These are phyloP conservation scores for Cichorium intybus DNA, from an alignment of 140 eudicot genomes.

Conservation along the genomic window DNA sequence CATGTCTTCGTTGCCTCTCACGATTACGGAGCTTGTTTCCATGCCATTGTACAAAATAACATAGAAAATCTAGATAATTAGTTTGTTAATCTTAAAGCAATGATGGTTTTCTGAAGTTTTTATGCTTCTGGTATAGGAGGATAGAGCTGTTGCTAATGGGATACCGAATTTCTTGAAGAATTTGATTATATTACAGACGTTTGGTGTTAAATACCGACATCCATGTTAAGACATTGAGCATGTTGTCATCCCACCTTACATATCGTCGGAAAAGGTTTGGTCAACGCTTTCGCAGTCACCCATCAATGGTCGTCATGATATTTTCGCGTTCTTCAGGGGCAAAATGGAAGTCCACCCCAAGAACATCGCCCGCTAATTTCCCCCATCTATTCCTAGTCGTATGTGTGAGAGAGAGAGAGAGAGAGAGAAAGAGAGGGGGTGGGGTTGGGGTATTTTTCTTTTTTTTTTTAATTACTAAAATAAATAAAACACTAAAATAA, in stretches of 20 bases:
- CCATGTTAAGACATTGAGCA: slow-evolving; percentile 69
- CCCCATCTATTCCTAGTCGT: no score
- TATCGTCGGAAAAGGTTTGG: slow-evolving; percentile 50
- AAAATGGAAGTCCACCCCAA: slow-evolving; percentile 95
- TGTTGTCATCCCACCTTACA: slow-evolving; percentile 75
- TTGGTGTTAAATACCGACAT: slow-evolving; percentile 71
- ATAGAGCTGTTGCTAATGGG: slow-evolving; percentile 73
- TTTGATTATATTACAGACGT: slow-evolving; percentile 76
- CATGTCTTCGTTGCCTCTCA: no score
- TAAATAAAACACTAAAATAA: no score
- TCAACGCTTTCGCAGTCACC: slow-evolving; percentile 53
- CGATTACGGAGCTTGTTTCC: slow-evolving; percentile 93
- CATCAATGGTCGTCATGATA: slow-evolving; percentile 62
- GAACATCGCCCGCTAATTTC: no score
- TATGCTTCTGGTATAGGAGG: slow-evolving; percentile 47
- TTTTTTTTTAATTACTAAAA: no score
- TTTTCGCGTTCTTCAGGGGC: slow-evolving; percentile 80
- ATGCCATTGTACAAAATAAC: slow-evolving; percentile 51
- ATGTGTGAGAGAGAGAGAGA: no score
- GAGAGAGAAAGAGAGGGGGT: no score
- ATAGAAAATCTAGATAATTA: background rate
- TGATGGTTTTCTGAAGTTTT: background rate
- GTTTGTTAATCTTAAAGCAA: background rate
- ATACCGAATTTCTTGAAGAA: slow-evolving; percentile 67
- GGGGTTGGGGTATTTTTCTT: no score